Percentiles rank a stretch among this genome's conserved stretches.
Evolutionary conservation across 768 basidiomycete genomes (phyloP).

Genomic region (Coprinellus micaceus): DNA sequence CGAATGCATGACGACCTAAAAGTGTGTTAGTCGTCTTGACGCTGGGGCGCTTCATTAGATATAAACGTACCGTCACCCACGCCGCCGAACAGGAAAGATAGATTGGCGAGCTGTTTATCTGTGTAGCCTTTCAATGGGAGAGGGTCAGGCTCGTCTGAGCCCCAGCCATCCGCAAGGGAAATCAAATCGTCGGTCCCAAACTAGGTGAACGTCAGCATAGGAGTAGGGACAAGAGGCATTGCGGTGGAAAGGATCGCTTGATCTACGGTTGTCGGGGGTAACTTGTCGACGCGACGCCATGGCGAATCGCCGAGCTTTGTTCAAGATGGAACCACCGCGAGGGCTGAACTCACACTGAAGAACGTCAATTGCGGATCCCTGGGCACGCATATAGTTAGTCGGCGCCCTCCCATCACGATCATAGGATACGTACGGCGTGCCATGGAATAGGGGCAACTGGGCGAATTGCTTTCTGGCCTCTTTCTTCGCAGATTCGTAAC

Average conservation of each 20-base stretch:
- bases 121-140: constrained; percentile 16
- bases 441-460: constrained; percentile 14
- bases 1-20: constrained; percentile 23
- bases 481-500: constrained; percentile 10
- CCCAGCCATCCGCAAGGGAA: constrained; percentile 26
- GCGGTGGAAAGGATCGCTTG: too few relatives aligned
- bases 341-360: constrained; percentile 2
- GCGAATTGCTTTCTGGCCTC: constrained; percentile 18
- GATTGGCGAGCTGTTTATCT: constrained; percentile 11
- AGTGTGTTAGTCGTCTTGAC: background rate
- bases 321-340: background rate
- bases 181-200: constrained; percentile 25
- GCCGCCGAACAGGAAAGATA: constrained; percentile 26
- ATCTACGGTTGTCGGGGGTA: too few relatives aligned
- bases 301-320: too few relatives aligned
- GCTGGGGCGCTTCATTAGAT: too few relatives aligned
- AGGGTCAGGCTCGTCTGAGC: constrained; percentile 16
- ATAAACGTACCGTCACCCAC: constrained; percentile 23
- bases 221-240: background rate
- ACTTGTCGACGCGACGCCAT: too few relatives aligned
- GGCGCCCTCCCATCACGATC: background rate
- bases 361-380: constrained; percentile 8
- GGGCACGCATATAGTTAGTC: background rate
- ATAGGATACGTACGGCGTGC: constrained; percentile 12
- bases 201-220: constrained; percentile 1